Evolutionary conservation across 1,284 basidiomycete species (phyloP), one percentile per base, ranked within the genome.

Genomic region (Rhodotorula sp.): DNA sequence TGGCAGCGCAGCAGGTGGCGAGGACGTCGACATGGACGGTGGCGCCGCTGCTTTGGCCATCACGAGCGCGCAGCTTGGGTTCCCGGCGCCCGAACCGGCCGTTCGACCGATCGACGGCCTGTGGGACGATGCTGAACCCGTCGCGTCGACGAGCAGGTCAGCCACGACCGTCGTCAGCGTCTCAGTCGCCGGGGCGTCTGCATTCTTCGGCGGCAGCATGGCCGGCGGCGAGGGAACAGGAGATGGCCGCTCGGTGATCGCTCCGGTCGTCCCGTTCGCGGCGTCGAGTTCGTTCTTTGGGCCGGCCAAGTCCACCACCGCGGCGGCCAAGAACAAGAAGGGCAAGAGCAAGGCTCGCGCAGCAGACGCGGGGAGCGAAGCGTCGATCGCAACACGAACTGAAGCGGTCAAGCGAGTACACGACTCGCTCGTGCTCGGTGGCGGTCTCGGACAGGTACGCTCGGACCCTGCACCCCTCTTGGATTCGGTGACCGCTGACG

Each of bases 231-330:
- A 10, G 23, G 15, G 15, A 16, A 20, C 20, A 54, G 26, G 10
- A 52, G 23, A 64, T 65, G 48, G 43, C 60, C 62, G 46, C 34
- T 34, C 34, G 34, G 5, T 34, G 34, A 8, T 8, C 47, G 47
- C 54, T 26, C 54, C 54, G 54, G 6, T 16, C 29, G 29, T 62
- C 76, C 12, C 73, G 72, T 47, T 82, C 49, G 48, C 62, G 5
- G 21, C 62, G 6, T 78, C 76, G 58, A 86, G 85, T 77, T 76
- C 82, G 7, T 79, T 87, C 58, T 85, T 87, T 63, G 84, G 85
- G 3, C 29, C 64, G 48, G 43, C 67, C 39, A 31, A 60, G 10
- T 21, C 62, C 39, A 8, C 3, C 10, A 51, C 4, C 57, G 46
- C 16, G 34, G 58, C 29, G 39, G 52, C 31, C 18, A 57, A 12